A percentile compares a stretch with the other conserved stretches of the same genome.
Conservation (phyloP, 768 basidiomycete species). For the Multifurca ochricompacta region DNA sequence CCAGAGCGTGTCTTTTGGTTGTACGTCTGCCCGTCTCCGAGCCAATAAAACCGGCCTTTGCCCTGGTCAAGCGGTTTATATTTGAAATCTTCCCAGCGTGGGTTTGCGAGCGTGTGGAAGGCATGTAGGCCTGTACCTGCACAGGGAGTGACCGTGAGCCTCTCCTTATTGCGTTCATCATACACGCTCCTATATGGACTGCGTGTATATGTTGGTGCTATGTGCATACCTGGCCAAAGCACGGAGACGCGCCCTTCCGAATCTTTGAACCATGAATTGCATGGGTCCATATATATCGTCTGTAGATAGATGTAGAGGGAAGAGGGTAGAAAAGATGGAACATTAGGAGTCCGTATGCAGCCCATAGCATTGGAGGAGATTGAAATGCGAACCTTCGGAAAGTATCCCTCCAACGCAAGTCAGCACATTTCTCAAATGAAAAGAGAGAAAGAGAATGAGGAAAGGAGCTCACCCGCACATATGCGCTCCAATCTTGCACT, state of each 20-base stretch:
- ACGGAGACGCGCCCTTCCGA: constrained; percentile 51
- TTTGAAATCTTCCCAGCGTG: constrained; percentile 59
- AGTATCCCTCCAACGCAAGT: constrained; percentile 34
- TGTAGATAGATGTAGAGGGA: too few species aligned
- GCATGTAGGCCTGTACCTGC: constrained; percentile 46
- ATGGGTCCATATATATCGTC: constrained; percentile 53
- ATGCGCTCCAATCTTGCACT: constrained; percentile 53
- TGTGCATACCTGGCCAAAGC: constrained; percentile 48
- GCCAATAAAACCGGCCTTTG: constrained; percentile 48
- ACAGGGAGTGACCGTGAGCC: too few species aligned
- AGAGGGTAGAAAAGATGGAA: not conserved
- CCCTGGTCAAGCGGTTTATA: constrained; percentile 40
- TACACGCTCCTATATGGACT: too few species aligned
- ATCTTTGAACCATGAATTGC: constrained; percentile 57
- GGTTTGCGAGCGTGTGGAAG: constrained; percentile 39
- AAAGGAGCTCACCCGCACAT: constrained; percentile 39
- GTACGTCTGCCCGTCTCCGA: constrained; percentile 54
- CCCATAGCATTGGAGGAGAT: not conserved
- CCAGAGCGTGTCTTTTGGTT: constrained; percentile 35
- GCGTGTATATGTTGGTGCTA: not conserved
- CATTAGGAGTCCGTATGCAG: not conserved
- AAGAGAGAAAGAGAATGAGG: not conserved
- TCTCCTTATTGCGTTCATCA: too few species aligned
- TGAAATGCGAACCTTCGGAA: constrained; percentile 32
- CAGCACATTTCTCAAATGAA: not conserved